Conservation (phyloP, 768 basidiomycete species). For the Hirschioporus abietinus region DNA sequence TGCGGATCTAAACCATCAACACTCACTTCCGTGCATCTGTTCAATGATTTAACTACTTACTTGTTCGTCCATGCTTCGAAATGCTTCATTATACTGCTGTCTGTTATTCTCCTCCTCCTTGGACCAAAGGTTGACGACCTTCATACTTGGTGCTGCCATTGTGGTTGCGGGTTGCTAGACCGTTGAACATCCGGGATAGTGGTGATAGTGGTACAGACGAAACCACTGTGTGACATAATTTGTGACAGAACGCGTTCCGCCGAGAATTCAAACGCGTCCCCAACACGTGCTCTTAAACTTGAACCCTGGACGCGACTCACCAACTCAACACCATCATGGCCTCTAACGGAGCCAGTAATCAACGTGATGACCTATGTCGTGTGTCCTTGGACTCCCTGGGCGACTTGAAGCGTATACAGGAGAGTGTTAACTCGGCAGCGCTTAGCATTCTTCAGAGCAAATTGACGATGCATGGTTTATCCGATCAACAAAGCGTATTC, state of each 20-base stretch:
- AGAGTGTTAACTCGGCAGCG: conserved; percentile 45
- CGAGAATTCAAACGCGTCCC: too few relatives aligned
- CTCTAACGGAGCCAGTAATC: neutral
- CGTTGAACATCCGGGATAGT: too few relatives aligned
- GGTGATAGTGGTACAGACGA: too few relatives aligned
- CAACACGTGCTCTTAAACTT: too few relatives aligned
- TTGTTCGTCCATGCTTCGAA: neutral
- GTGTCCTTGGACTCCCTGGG: conserved; percentile 60
- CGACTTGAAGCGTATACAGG: conserved; percentile 61
- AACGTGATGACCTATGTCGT: conserved; percentile 40
- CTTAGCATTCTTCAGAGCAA: conserved; percentile 41
- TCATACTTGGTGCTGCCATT: neutral
- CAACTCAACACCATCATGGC: neutral
- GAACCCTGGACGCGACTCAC: neutral
- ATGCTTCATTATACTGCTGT: neutral
- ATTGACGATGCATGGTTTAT: conserved; percentile 33
- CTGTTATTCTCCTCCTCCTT: neutral
- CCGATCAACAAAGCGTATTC: conserved; percentile 41
- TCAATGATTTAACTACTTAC: neutral
- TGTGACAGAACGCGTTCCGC: neutral
- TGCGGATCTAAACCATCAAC: conserved; percentile 16
- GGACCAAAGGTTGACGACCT: neutral
- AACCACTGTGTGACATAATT: neutral
- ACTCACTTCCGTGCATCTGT: neutral
- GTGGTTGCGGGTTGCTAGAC: too few relatives aligned